Percentiles rank a stretch among this genome's conserved stretches.
phyloP scores from a whole-genome alignment of 225 moss, liverwort and hornwort species.

The Polytrichum commune region DNA sequence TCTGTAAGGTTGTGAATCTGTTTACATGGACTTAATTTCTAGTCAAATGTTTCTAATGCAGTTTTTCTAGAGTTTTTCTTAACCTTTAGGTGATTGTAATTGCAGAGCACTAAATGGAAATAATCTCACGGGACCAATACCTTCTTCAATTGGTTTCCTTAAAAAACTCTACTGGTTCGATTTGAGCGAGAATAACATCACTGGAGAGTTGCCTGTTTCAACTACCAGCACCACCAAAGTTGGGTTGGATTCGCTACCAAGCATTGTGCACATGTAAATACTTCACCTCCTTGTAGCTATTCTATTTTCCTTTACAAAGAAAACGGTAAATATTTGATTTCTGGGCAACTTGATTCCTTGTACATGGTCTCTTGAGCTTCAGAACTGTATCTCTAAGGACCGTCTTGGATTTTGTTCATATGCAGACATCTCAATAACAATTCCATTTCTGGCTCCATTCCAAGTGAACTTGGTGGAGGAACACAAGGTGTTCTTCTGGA shows the following conservation, averaged over 20 bases:
- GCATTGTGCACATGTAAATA: slow-evolving; percentile 34
- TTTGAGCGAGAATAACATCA: slow-evolving; percentile 45
- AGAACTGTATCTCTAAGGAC: no score
- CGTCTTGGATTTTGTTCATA: not conserved
- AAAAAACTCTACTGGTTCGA: slow-evolving; percentile 34
- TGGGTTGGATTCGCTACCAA: slow-evolving; percentile 35
- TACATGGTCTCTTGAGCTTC: no score
- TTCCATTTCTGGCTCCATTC: slow-evolving; percentile 31
- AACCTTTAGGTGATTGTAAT: not conserved
- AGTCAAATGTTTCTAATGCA: not conserved
- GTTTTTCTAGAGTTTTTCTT: not conserved
- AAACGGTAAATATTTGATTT: no score
- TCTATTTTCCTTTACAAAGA: no score
- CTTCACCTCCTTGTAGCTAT: not conserved
- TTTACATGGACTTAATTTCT: no score
- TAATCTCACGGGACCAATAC: slow-evolving; percentile 21
- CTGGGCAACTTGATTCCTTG: no score
- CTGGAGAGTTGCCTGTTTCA: slow-evolving; percentile 40
- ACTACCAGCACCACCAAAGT: not conserved
- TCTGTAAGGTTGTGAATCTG: no score
- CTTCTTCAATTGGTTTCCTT: slow-evolving; percentile 38
- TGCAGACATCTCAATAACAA: slow-evolving; percentile 61
- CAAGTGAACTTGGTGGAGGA: slow-evolving; percentile 42
- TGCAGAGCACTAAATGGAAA: slow-evolving; percentile 52
- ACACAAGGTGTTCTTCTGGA: slow-evolving; percentile 4